Evolutionary conservation across 164 flowering plant species (phyloP), one percentile per base, ranked within the genome.

Genomic region (Piper longum): DNA sequence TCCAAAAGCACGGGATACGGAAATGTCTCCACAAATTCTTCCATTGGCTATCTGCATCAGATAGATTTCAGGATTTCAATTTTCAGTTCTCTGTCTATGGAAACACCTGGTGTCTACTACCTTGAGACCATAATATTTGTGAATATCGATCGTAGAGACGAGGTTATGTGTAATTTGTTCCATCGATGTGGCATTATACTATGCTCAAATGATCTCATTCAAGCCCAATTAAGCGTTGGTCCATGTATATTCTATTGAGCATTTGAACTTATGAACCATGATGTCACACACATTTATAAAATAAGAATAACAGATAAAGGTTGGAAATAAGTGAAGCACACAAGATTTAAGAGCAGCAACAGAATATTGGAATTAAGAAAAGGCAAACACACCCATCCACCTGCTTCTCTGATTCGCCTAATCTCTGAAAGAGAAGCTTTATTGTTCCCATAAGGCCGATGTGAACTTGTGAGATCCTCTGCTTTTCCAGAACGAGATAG

Each of bases 301-400:
- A 48, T 14, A 48, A 48, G 9, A 5, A 8, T 2, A 14, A 48
- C 11, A 48, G 14, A 48, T 9, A 48, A 5, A 14, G 52, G 14
- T 48, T 48, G 12, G 9, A 48, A 48, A 5, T 48, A 14, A 54
- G 36, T 26, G 43, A 19, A 41, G 42, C 19, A 4, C 54, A 36
- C 44, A 36, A 62, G 16, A 40, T 6, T 14, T 39, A 11, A 17
- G 11, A 55, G 18, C 4, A 17, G 18, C 5, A 41, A 13, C 57
- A 41, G 26, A 61, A 59, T 41, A 59, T 62, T 18, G 16, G 65
- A 69, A 72, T 42, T 56, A 73, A 75, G 76, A 61, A 71, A 62
- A 64, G 66, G 61, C 77, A 77, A 73, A 87, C 97, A 83, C 91
- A 93, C 99, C 97, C 99, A 93, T 85, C 99, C 99, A 85, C 99